Percentiles rank a stretch among this genome's conserved stretches.
Evolutionary conservation across 768 basidiomycete genomes (phyloP).

Genomic region (Leccinum incarnatum): DNA sequence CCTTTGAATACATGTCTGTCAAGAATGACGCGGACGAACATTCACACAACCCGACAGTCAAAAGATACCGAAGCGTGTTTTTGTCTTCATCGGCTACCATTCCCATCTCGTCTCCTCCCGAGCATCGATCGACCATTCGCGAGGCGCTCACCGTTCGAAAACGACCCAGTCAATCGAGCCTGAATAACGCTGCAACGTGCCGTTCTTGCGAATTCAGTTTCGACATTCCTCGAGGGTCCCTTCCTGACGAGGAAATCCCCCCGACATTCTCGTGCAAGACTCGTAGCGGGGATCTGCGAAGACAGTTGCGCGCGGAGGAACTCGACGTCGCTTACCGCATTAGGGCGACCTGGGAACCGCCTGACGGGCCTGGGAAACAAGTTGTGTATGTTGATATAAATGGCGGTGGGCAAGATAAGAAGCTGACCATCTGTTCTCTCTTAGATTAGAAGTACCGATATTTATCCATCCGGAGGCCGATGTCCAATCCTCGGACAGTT

Average conservation of each 20-base stretch:
- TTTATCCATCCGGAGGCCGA: constrained; percentile 58
- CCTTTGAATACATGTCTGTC: constrained; percentile 45
- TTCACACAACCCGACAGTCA: constrained; percentile 22
- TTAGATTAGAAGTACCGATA: constrained; percentile 64
- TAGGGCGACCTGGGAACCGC: constrained; percentile 56
- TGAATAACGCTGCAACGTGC: constrained; percentile 30
- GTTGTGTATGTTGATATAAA: constrained; percentile 45
- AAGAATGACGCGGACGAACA: constrained; percentile 19
- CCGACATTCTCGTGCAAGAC: constrained; percentile 49
- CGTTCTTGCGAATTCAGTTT: constrained; percentile 50
- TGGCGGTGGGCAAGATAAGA: not conserved
- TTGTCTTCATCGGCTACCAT: constrained; percentile 46
- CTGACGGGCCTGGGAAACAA: constrained; percentile 40
- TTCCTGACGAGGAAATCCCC: constrained; percentile 59
- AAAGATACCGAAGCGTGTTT: constrained; percentile 44
- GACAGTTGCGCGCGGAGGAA: constrained; percentile 33
- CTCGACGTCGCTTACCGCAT: constrained; percentile 54
- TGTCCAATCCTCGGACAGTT: constrained; percentile 56
- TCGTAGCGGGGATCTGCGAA: constrained; percentile 25
- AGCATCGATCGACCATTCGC: constrained; percentile 24
- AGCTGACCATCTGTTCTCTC: constrained; percentile 10
- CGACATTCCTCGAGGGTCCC: constrained; percentile 48
- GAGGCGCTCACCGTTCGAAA: constrained; percentile 42
- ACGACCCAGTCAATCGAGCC: constrained; percentile 43
- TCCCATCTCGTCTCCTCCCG: constrained; percentile 33